These are phyloP conservation scores for Solanum peruvianum DNA, from an alignment of 257 asterid genomes.

Conservation along the genomic window DNA sequence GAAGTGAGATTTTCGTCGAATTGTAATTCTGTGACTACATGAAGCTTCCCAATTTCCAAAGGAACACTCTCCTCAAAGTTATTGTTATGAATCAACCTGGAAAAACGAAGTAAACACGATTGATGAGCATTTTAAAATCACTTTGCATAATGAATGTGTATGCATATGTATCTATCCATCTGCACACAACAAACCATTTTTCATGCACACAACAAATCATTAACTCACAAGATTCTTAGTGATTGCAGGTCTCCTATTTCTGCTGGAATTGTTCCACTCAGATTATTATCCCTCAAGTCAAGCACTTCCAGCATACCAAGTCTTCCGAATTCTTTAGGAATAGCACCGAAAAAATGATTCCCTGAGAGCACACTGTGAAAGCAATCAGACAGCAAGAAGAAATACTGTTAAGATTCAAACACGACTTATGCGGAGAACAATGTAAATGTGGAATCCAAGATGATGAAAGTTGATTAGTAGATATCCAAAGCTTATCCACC, in stretches of 20 bases:
- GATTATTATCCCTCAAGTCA: conserved; percentile 64
- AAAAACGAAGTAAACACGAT: neutral
- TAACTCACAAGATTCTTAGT: conserved; percentile 51
- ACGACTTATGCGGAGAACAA: neutral
- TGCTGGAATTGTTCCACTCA: conserved; percentile 66
- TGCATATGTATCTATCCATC: neutral
- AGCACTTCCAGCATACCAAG: conserved; percentile 50
- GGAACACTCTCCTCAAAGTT: conserved; percentile 62
- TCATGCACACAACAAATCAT: neutral
- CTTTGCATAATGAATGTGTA: neutral
- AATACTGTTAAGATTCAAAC: neutral
- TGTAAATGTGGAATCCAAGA: neutral
- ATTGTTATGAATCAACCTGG: conserved; percentile 69
- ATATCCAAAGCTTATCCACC: neutral
- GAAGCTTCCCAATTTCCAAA: conserved; percentile 55
- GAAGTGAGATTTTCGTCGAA: conserved; percentile 40
- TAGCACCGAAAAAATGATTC: conserved; percentile 55
- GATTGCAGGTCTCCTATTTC: conserved; percentile 55
- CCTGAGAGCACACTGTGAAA: conserved; percentile 32
- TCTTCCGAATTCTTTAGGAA: conserved; percentile 60
- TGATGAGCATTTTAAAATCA: neutral
- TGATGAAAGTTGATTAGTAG: neutral
- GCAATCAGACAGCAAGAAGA: neutral
- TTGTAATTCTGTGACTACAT: conserved; percentile 43
- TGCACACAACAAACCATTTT: neutral